Percentiles rank a stretch among this genome's conserved stretches.
Conservation (phyloP, 2,329 filamentous ascomycete species). For the Lithohypha guttulata region DNA sequence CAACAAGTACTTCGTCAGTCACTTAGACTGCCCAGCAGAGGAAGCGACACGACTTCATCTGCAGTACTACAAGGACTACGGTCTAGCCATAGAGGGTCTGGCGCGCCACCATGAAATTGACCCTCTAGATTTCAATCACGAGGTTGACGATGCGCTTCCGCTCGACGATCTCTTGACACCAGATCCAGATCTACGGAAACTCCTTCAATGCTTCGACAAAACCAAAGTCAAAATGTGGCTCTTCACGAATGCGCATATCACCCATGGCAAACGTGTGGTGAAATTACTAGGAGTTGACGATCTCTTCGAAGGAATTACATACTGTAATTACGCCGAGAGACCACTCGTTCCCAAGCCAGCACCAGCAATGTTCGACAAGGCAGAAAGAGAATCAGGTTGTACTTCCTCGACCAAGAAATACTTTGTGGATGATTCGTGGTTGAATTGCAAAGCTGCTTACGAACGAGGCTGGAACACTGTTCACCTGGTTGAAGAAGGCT, state of each 20-base stretch:
- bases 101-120: slow-evolving; percentile 92
- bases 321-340: slow-evolving; percentile 69
- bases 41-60: slow-evolving; percentile 80
- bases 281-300: slow-evolving; percentile 72
- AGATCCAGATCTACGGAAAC: slow-evolving; percentile 58
- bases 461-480: slow-evolving; percentile 69
- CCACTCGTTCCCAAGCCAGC: slow-evolving; percentile 81
- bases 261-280: slow-evolving; percentile 72
- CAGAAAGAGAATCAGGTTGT: slow-evolving; percentile 72
- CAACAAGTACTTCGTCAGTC: slow-evolving; percentile 51
- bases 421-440: slow-evolving; percentile 85
- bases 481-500: slow-evolving; percentile 74
- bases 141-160: slow-evolving; percentile 90
- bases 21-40: slow-evolving; percentile 61
- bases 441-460: slow-evolving; percentile 69
- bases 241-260: slow-evolving; percentile 92
- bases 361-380: slow-evolving; percentile 72
- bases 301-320: slow-evolving; percentile 89
- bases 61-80: slow-evolving; percentile 92
- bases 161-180: slow-evolving; percentile 75
- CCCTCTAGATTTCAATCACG: slow-evolving; percentile 82
- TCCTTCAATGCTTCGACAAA: slow-evolving; percentile 74
- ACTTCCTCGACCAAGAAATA: slow-evolving; percentile 63
- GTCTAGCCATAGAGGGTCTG: slow-evolving; percentile 90
- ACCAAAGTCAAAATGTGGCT: slow-evolving; percentile 83